phyloP scores from a whole-genome alignment of 768 basidiomycete genomes.

The Termitomyces sp. region DNA sequence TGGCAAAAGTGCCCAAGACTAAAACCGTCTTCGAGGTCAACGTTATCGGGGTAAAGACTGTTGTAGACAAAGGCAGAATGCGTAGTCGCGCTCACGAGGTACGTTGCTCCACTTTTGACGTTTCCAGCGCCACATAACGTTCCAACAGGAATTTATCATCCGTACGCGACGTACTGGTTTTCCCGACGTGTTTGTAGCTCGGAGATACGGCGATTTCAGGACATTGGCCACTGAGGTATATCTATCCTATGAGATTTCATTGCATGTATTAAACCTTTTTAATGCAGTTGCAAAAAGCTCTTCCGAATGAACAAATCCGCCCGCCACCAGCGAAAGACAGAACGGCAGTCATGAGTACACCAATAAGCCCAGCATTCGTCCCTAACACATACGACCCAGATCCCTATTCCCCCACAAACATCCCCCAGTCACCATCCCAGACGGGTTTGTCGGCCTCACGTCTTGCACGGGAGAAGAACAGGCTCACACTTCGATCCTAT shows the following conservation, averaged over 20 bases:
- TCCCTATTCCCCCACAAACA: not conserved
- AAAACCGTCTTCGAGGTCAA: constrained; percentile 82
- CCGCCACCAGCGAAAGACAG: constrained; percentile 88
- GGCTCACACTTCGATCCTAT: constrained; percentile 90
- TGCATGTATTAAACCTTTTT: constrained; percentile 11
- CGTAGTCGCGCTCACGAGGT: constrained; percentile 87
- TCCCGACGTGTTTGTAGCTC: constrained; percentile 80
- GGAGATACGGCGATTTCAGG: constrained; percentile 93
- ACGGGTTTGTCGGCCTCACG: constrained; percentile 32
- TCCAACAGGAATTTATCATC: constrained; percentile 85
- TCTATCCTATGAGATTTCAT: not conserved
- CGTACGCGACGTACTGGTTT: constrained; percentile 72
- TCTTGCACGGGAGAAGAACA: constrained; percentile 88
- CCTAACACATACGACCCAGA: constrained; percentile 11
- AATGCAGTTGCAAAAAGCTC: constrained; percentile 74
- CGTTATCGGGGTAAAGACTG: constrained; percentile 80
- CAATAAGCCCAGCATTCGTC: constrained; percentile 28
- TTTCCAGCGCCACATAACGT: constrained; percentile 7
- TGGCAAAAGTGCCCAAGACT: constrained; percentile 38
- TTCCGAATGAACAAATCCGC: constrained; percentile 77
- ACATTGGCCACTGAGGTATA: constrained; percentile 79
- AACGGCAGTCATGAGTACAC: constrained; percentile 56
- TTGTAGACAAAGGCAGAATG: constrained; percentile 80
- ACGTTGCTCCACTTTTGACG: constrained; percentile 19
- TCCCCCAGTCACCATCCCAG: constrained; percentile 17